Percentiles rank a stretch among this genome's conserved stretches.
These are phyloP conservation scores for Irpex rosettiformis DNA, from an alignment of 1,284 basidiomycete genomes.

Conservation along the genomic window DNA sequence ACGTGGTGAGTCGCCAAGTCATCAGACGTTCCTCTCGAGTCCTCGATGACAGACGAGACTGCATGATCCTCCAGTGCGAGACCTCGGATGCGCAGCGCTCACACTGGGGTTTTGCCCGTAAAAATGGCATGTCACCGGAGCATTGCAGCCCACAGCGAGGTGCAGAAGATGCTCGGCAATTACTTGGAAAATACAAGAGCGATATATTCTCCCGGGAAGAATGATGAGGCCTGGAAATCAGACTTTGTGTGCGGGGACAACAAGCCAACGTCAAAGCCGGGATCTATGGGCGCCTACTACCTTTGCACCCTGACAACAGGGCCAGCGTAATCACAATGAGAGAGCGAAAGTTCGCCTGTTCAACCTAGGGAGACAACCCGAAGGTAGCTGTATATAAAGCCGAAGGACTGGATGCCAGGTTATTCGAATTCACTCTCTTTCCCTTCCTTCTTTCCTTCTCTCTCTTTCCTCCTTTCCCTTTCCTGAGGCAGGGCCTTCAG, in stretches of 20 bases:
- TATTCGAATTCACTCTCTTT: conserved; percentile 7
- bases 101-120: too few relatives aligned
- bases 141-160: too few relatives aligned
- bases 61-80: not conserved
- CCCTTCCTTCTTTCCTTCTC: conserved; percentile 15
- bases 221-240: not conserved
- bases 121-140: too few relatives aligned
- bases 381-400: conserved; percentile 7
- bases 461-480: conserved; percentile 18
- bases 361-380: not conserved
- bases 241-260: not conserved
- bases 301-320: conserved; percentile 1
- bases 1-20: not conserved
- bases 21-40: not conserved
- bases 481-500: conserved; percentile 30
- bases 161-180: too few relatives aligned
- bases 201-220: too few relatives aligned
- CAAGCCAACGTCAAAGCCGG: not conserved
- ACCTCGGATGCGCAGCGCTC: not conserved
- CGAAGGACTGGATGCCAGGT: not conserved
- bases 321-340: not conserved
- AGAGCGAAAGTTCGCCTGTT: not conserved
- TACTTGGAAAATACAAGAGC: too few relatives aligned
- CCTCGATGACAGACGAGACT: not conserved
- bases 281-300: not conserved